phyloP scores from a whole-genome alignment of 805 yeast species.

The Clavispora carvajalis region DNA sequence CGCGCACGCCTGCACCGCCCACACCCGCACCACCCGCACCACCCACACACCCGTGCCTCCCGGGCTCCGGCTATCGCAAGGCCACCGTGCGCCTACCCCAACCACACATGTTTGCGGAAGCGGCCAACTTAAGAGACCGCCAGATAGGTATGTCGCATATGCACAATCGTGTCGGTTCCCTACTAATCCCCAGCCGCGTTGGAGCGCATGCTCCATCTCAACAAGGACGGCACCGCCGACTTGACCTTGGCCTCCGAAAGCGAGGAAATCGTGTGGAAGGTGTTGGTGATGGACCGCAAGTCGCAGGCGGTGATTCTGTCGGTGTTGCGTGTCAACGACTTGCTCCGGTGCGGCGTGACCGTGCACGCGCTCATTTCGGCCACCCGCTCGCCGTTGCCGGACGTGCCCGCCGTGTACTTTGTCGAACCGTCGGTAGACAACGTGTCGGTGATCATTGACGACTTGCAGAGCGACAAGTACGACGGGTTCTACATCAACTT shows the following conservation, averaged over 20 bases:
- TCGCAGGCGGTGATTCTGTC: conserved; percentile 86
- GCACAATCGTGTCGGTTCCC: too few relatives aligned
- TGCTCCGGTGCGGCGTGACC: conserved; percentile 86
- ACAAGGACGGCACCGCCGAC: conserved; percentile 54
- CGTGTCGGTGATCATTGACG: conserved; percentile 62
- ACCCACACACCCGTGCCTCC: conserved; percentile 6
- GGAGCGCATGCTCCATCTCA: conserved; percentile 82
- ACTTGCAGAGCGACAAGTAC: conserved; percentile 69
- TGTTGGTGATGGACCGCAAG: conserved; percentile 70
- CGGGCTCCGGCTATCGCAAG: too few relatives aligned
- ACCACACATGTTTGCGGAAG: conserved; percentile 8
- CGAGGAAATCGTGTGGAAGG: conserved; percentile 86
- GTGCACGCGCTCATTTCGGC: conserved; percentile 73
- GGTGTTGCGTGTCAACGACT: conserved; percentile 86
- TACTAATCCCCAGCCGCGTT: conserved; percentile 27
- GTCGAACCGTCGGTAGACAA: conserved; percentile 83
- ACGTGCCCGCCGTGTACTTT: conserved; percentile 91
- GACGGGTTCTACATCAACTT: conserved; percentile 80
- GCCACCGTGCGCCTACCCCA: too few relatives aligned
- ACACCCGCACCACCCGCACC: too few relatives aligned
- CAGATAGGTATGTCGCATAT: conserved; percentile 11
- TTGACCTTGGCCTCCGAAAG: conserved; percentile 49
- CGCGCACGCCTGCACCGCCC: too few relatives aligned
- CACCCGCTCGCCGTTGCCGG: conserved; percentile 79
- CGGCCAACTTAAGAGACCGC: conserved; percentile 9